Evolutionary conservation across 495 filamentous ascomycete species (phyloP).

Genomic region (Penicillium odoratum): DNA sequence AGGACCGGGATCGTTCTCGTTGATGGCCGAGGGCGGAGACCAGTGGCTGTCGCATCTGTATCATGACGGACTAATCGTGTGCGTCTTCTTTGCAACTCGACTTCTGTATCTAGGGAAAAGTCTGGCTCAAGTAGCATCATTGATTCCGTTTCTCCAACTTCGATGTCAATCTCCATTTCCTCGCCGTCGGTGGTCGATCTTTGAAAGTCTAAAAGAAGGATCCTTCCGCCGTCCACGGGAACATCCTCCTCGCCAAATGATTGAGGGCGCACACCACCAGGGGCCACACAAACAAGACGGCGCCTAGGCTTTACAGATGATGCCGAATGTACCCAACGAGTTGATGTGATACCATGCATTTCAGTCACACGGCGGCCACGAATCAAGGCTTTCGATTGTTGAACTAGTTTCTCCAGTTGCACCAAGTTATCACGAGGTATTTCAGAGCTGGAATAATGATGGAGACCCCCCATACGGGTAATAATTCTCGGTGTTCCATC

Average conservation of each 20-base stretch:
- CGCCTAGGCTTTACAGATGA: slow-evolving; percentile 8
- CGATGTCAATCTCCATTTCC: slow-evolving; percentile 60
- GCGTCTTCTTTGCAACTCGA: slow-evolving; percentile 75
- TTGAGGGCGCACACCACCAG: slow-evolving; percentile 64
- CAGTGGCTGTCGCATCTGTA: slow-evolving; percentile 21
- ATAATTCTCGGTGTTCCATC: slow-evolving; percentile 8
- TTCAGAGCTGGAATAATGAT: slow-evolving; percentile 17
- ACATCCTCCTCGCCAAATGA: slow-evolving; percentile 71
- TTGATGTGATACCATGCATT: slow-evolving; percentile 44
- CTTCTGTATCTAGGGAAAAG: slow-evolving; percentile 76
- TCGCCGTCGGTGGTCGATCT: slow-evolving; percentile 57
- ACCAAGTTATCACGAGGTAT: slow-evolving; percentile 27
- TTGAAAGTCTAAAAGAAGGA: slow-evolving; percentile 77
- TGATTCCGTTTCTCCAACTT: slow-evolving; percentile 69
- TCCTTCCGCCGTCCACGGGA: slow-evolving; percentile 77
- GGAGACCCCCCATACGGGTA: slow-evolving; percentile 17
- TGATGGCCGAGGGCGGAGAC: slow-evolving; percentile 16
- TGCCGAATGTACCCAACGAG: slow-evolving; percentile 39
- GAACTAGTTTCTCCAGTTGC: slow-evolving; percentile 36
- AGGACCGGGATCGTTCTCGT: slow-evolving; percentile 5
- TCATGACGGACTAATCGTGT: slow-evolving; percentile 50
- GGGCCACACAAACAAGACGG: slow-evolving; percentile 72
- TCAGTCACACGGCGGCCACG: slow-evolving; percentile 40
- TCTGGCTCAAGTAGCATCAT: slow-evolving; percentile 73
- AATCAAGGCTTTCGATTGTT: slow-evolving; percentile 37